Evolutionary conservation across 2,329 filamentous ascomycete species (phyloP), one percentile per base, ranked within the genome.

Genomic region (Fusarium sp.): DNA sequence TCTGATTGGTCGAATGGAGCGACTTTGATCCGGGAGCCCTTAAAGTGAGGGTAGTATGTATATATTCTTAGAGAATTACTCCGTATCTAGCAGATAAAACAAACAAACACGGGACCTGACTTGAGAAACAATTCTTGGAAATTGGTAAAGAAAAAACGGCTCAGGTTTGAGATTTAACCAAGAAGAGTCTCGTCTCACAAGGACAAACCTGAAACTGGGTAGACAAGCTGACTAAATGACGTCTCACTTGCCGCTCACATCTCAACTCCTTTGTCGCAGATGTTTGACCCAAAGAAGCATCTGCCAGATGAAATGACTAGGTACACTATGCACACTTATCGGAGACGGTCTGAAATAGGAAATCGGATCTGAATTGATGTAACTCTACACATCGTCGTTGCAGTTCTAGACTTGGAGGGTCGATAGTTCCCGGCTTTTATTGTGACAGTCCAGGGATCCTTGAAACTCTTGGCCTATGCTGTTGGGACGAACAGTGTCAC

Each of bases 11-110:
- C 36, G 6, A 47, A 59, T 63, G 76, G 71, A 76, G 63, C 65
- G 70, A 78, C 66, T 66, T 78, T 78, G 75, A 77, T 78, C 76
- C 76, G 76, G 63, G 55, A 59, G 39, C 6, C 41, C 42, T 50
- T 38, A 13, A 30, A 41, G 24, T 28, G 51, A 36, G 22, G 12
- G n/a, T 14, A 39, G 20, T 41, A 28, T 41, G 32, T 41, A 14
- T 14, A 1, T 50, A 48, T 24, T 30, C 30, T 48, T 50, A 28
- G 17, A 62, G 14, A 55, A 44, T 48, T 13, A 48, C 18, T 32
- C 32, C 32, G 32, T 32, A 32, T 32, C 24, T 36, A 36, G 35
- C 28, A 38, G 38, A 38, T 61, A 63, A 57, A 54, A 55, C 41
- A 63, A 54, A 47, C 41, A 66, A 55, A 62, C 50, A 30, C 36